Base-by-base conservation (phyloP, 2,329 filamentous ascomycete genomes). In the Arthrobotrys pseudoclavata region DNA sequence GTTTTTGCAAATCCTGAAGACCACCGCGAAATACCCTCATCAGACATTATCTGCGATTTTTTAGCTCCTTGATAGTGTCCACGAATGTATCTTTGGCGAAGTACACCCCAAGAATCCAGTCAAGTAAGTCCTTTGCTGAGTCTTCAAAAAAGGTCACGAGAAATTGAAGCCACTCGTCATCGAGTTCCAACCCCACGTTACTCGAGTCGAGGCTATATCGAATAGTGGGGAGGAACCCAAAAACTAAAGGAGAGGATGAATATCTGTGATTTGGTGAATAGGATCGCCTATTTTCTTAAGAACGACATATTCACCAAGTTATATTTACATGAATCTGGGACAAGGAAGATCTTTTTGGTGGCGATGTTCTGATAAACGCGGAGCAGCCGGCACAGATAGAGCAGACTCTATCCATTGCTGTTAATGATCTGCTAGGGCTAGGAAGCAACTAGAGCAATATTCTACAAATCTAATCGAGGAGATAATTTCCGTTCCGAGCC, bases 321-420 rank as follows among this genome's bases (percentile, higher is more conserved):
- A 62, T 75, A 4, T 75, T 34, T 18, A 37, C 50, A 22, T 75
- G 63, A 53, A 48, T 75, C 24, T 75, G 53, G 70, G 45, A 55
- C 9, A 61, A 75, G 29, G 62, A 20, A 22, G 37, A 68, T 40
- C 45, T 75, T 2, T 53, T 55, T 31, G 37, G 55, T 10, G 34
- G 29, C 3, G 62, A 75, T 10, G 40, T 68, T n/a, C 29, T 68
- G 6, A 68, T 75, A 12, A 47, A 62, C 63, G 29, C n/a, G 12
- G 42, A 47, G 4, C 53, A 50, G 18, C 62, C 70, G 6, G 10
- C n/a, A 1, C 45, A 55, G 20, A 75, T 75, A 15, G 20, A 47
- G 10, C 24, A 55, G 37, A 55, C 70, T 1, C n/a, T 75, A 12
- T 55, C 42, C 10, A 10, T 34, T n/a, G 45, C 40, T n/a, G 48